Evolutionary conservation across 1,284 basidiomycete species (phyloP).

Genomic region (Laetiporus sulphureus): DNA sequence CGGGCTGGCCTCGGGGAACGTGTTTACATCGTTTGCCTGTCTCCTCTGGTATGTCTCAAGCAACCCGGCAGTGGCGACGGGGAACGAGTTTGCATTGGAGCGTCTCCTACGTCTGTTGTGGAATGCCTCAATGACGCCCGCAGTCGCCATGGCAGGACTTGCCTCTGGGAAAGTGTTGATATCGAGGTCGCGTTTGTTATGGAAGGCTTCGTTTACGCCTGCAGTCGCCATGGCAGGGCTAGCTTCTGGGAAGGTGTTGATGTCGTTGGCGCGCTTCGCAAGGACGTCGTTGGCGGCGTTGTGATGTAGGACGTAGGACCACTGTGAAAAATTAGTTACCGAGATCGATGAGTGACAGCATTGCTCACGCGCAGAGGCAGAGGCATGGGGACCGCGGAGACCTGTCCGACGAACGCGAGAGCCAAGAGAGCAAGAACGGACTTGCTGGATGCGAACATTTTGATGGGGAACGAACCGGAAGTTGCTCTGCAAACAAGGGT

Average conservation of each 20-base stretch:
- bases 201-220: constrained; percentile 17
- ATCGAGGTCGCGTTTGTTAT: constrained; percentile 18
- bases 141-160: constrained; percentile 14
- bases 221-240: constrained; percentile 20
- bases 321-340: constrained; percentile 11
- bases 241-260: constrained; percentile 30
- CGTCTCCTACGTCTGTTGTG: constrained; percentile 10
- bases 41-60: constrained; percentile 16
- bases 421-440: constrained; percentile 35
- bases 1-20: constrained; percentile 27
- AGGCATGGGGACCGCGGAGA: constrained; percentile 38
- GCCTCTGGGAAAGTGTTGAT: constrained; percentile 28
- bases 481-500: constrained; percentile 14
- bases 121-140: constrained; percentile 13
- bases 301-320: not conserved
- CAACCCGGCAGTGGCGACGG: constrained; percentile 15
- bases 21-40: constrained; percentile 26
- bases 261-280: constrained; percentile 22
- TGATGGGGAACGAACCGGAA: constrained; percentile 14
- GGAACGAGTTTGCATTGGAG: constrained; percentile 16
- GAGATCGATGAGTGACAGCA: not conserved
- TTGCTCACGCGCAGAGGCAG: constrained; percentile 31
- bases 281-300: constrained; percentile 27
- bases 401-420: constrained; percentile 39
- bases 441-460: constrained; percentile 39